Conservation (phyloP, 768 basidiomycete species). For the Agrocybe praecox region DNA sequence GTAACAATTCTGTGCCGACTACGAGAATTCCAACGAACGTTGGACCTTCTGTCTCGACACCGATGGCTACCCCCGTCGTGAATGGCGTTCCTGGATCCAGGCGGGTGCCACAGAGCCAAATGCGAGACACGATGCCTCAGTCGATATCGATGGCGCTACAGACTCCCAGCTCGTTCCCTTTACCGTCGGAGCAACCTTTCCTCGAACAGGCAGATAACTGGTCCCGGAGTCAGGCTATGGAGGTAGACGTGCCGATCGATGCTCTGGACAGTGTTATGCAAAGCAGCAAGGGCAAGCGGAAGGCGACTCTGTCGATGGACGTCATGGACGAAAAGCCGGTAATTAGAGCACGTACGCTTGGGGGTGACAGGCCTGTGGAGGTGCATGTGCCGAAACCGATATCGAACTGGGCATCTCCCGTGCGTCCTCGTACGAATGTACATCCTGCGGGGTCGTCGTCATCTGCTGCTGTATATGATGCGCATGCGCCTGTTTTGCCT, state of each 20-base stretch:
- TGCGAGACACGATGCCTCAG: slow-evolving; percentile 24
- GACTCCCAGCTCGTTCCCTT: slow-evolving; percentile 43
- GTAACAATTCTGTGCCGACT: slow-evolving; percentile 12
- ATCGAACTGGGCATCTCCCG: slow-evolving; percentile 20
- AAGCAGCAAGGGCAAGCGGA: slow-evolving; percentile 51
- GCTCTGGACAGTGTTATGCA: slow-evolving; percentile 42
- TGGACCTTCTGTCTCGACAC: slow-evolving; percentile 21
- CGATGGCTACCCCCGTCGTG: slow-evolving; percentile 18
- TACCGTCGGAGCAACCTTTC: slow-evolving; percentile 52
- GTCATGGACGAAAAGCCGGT: slow-evolving; percentile 40
- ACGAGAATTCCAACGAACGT: slow-evolving; percentile 8
- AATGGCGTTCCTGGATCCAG: slow-evolving; percentile 32
- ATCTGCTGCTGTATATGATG: slow-evolving; percentile 16
- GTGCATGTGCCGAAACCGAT: slow-evolving; percentile 59
- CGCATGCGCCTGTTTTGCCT: slow-evolving; percentile 42
- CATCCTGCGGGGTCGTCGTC: neutral
- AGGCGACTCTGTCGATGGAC: slow-evolving; percentile 38
- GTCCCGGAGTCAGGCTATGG: slow-evolving; percentile 27
- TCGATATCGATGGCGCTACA: slow-evolving; percentile 13
- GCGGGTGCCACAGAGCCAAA: slow-evolving; percentile 34
- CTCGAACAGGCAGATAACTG: slow-evolving; percentile 35
- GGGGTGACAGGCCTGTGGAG: slow-evolving; percentile 62
- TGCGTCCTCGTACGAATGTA: slow-evolving; percentile 13
- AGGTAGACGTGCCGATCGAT: slow-evolving; percentile 61
- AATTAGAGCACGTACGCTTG: slow-evolving; percentile 57